Percentiles rank a stretch among this genome's conserved stretches.
Evolutionary conservation across 768 basidiomycete genomes (phyloP).

Genomic region (Cytidiella melzeri): DNA sequence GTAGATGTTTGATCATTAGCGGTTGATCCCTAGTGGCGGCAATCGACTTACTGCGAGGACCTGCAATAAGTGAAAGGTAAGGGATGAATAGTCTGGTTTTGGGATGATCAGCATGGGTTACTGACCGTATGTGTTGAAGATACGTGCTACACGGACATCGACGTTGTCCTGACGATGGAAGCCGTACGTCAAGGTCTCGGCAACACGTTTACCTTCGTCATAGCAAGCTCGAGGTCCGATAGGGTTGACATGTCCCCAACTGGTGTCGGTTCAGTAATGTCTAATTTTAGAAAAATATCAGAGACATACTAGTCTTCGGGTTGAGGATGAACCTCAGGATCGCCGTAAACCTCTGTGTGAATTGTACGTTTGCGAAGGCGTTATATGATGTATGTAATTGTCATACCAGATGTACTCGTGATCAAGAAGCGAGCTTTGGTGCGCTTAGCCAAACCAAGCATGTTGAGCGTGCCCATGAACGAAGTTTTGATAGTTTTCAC

Average conservation of each 20-base stretch:
- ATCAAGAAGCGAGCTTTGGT: slow-evolving; percentile 97
- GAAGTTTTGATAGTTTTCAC: slow-evolving; percentile 99
- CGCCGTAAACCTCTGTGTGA: slow-evolving; percentile 86
- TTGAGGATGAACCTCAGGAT: slow-evolving; percentile 97
- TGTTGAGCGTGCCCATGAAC: slow-evolving; percentile 97
- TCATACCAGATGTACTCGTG: slow-evolving; percentile 84
- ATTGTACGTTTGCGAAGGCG: not conserved
- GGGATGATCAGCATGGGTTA: not conserved
- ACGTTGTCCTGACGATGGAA: slow-evolving; percentile 93
- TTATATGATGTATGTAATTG: not conserved
- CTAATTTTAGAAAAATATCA: slow-evolving; percentile 3
- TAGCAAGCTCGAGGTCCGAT: slow-evolving; percentile 99
- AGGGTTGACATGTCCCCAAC: slow-evolving; percentile 98
- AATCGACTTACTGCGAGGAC: slow-evolving; percentile 58
- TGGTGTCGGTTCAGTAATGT: slow-evolving; percentile 26
- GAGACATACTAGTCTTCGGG: slow-evolving; percentile 82
- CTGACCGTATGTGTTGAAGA: slow-evolving; percentile 92
- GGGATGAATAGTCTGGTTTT: not conserved
- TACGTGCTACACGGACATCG: slow-evolving; percentile 94
- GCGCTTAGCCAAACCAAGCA: slow-evolving; percentile 97
- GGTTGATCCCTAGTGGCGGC: no score
- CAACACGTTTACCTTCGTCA: slow-evolving; percentile 98
- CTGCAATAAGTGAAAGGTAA: slow-evolving; percentile 13
- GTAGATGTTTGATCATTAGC: no score
- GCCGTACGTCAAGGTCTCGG: slow-evolving; percentile 95